phyloP scores from a whole-genome alignment of 2,329 filamentous ascomycete species.

The Penicillium sp. region DNA sequence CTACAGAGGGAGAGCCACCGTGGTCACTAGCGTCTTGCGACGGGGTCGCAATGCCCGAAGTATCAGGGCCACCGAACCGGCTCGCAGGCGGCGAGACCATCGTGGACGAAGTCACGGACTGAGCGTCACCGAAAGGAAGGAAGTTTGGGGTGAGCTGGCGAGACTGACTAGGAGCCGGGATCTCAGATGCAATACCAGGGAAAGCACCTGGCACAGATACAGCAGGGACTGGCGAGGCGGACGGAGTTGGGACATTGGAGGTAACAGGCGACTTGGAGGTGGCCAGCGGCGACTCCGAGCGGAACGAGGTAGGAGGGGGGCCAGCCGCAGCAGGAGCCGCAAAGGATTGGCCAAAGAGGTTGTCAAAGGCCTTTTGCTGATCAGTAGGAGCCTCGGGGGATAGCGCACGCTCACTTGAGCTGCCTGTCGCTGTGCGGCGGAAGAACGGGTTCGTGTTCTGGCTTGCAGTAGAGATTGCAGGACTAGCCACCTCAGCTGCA shows the following conservation, averaged over 20 bases:
- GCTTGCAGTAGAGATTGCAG: conserved; percentile 62
- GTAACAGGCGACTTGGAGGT: conserved; percentile 47
- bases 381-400: conserved; percentile 46
- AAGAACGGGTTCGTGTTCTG: conserved; percentile 93
- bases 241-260: conserved; percentile 60
- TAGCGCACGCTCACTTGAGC: conserved; percentile 51
- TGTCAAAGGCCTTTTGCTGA: conserved; percentile 75
- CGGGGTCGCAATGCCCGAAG: conserved; percentile 48
- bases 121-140: conserved; percentile 67
- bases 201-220: conserved; percentile 28
- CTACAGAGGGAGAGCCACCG: conserved; percentile 29
- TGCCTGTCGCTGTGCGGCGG: conserved; percentile 58
- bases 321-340: conserved; percentile 47
- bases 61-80: conserved; percentile 57
- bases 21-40: conserved; percentile 42
- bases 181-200: conserved; percentile 31
- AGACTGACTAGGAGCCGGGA: conserved; percentile 68
- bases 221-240: conserved; percentile 60
- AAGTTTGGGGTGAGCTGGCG: conserved; percentile 77
- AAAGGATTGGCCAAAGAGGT: conserved; percentile 76
- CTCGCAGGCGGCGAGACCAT: conserved; percentile 74
- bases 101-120: conserved; percentile 74
- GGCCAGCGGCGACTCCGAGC: conserved; percentile 52
- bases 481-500: conserved; percentile 64
- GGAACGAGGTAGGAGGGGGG: conserved; percentile 63